Conservation (phyloP, 768 basidiomycete genomes). For the Tricholoma flavovirens region DNA sequence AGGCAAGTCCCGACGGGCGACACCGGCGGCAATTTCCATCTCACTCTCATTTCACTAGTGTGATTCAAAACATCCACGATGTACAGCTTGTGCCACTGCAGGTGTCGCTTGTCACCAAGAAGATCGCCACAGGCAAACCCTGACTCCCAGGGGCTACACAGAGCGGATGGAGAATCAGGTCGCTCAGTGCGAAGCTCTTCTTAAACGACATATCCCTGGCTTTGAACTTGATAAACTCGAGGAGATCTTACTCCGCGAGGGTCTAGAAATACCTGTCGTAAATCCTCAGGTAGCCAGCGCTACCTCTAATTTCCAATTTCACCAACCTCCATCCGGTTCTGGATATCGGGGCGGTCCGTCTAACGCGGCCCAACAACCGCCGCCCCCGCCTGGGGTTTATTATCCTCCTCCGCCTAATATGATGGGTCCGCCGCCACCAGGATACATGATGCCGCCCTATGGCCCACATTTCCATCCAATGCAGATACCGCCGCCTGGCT, state of each 20-base stretch:
- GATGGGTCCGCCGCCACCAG: background rate
- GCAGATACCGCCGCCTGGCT: slow-evolving; percentile 33
- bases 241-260: slow-evolving; percentile 56
- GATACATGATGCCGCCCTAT: slow-evolving; percentile 20
- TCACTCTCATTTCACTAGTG: slow-evolving; percentile 43
- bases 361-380: slow-evolving; percentile 26
- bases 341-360: slow-evolving; percentile 28
- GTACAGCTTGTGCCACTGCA: slow-evolving; percentile 78
- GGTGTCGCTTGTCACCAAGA: slow-evolving; percentile 81
- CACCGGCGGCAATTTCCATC: slow-evolving; percentile 82
- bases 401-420: slow-evolving; percentile 31
- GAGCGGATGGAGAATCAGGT: slow-evolving; percentile 80
- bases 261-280: slow-evolving; percentile 44
- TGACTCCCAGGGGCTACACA: slow-evolving; percentile 79
- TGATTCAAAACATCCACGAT: slow-evolving; percentile 86
- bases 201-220: slow-evolving; percentile 65
- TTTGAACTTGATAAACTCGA: slow-evolving; percentile 67
- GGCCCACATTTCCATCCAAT: slow-evolving; percentile 32
- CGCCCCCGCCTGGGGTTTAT: slow-evolving; percentile 33
- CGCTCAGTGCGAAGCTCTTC: slow-evolving; percentile 69
- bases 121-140: slow-evolving; percentile 80
- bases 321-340: slow-evolving; percentile 20
- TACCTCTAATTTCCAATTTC: slow-evolving; percentile 27
- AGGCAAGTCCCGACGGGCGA: slow-evolving; percentile 69
- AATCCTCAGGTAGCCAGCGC: slow-evolving; percentile 11